Base-by-base conservation (phyloP, 371 early-diverging fungal species). In the Mortierella sp. region DNA sequence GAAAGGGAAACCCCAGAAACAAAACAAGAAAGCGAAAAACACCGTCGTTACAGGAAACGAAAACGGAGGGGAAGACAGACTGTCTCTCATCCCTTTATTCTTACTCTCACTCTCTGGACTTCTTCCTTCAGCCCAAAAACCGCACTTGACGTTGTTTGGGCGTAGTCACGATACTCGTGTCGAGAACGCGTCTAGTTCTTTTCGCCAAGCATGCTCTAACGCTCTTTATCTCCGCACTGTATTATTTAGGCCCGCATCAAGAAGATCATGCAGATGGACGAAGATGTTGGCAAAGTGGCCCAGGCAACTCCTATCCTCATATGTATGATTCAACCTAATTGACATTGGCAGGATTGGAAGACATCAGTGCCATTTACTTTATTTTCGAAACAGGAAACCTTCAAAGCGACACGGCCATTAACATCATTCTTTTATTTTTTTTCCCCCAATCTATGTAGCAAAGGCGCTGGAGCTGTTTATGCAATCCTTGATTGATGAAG, bases 211-310 rank as follows among this genome's bases (percentile, higher is more conserved):
- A 31, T 31, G 5, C 28, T 14, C 60, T 60, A 60, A 60, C 60
- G 31, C 11, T 26, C 45, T 70, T 63, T 74, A 54, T 50, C 19
- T 73, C 47, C 34, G 26, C 26, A 10, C 21, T 24, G n/a, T 3
- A 73, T 73, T 65, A 19, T 54, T 63, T 91, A 98, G 98, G 99
- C 99, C 26, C 95, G 99, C 73, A 99, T 99, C 89, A 99, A 99
- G 88, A 99, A 99, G 93, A 99, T 99, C 82, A 99, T 99, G 99
- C 99, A 99, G 85, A 91, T 95, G 88, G 99, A 99, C 91, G 99
- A 99, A 80, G 99, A 99, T 88, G 98, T 99, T n/a, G 99, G 99
- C 80, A 99, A 99, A 90, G 97, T 99, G 81, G 97, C 99, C 10
- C 97, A 96, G 80, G 98, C 97, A 57, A 99, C 99, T 1, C 99